phyloP scores from a whole-genome alignment of 768 basidiomycete genomes.

The Pisolithus tinctorius region DNA sequence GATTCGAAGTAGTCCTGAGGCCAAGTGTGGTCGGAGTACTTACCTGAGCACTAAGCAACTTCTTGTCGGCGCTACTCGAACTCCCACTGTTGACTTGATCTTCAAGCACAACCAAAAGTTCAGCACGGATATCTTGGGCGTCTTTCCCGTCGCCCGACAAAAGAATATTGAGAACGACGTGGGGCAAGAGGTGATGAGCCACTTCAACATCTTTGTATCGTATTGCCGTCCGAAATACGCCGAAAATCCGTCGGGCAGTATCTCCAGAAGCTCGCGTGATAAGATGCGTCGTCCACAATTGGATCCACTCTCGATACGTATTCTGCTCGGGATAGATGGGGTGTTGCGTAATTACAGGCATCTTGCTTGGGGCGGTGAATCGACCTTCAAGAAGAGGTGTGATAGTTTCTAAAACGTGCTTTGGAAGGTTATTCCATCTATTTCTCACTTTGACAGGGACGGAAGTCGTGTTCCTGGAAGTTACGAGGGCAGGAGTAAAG shows the following conservation, averaged over 20 bases:
- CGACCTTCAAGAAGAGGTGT: conserved; percentile 74
- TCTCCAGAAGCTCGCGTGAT: conserved; percentile 56
- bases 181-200: conserved; percentile 87
- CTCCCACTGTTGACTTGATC: conserved; percentile 74
- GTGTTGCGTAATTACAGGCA: conserved; percentile 36
- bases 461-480: conserved; percentile 39
- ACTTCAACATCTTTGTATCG: conserved; percentile 89
- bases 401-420: conserved; percentile 79
- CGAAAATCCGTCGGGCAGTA: conserved; percentile 65
- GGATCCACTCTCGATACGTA: conserved; percentile 98
- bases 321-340: conserved; percentile 71
- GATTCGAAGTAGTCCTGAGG: neutral
- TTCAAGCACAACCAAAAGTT: conserved; percentile 74
- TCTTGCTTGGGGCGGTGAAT: conserved; percentile 46
- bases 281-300: conserved; percentile 79
- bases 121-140: conserved; percentile 57
- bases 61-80: conserved; percentile 64
- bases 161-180: conserved; percentile 81
- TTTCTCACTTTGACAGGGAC: conserved; percentile 61
- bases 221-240: conserved; percentile 70
- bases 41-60: conserved; percentile 91
- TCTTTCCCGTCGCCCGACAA: conserved; percentile 65
- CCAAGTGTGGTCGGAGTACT: conserved; percentile 1
- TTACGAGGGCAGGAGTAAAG: conserved; percentile 73
- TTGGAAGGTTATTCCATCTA: conserved; percentile 75